Evolutionary conservation across 257 asterid species (phyloP).

Genomic region (Haberlea rhodopensis): DNA sequence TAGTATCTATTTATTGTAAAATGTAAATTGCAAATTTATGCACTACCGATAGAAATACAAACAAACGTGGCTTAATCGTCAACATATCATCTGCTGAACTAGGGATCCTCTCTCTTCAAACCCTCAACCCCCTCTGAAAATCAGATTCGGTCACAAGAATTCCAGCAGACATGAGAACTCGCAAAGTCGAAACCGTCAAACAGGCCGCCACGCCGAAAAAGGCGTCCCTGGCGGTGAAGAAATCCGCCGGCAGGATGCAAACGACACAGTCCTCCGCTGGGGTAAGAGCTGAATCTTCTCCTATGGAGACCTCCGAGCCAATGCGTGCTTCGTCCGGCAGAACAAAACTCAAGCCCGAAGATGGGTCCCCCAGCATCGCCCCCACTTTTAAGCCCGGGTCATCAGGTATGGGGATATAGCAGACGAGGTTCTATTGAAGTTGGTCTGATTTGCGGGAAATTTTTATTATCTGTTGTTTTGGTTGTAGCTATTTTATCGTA

Average conservation of each 20-base stretch:
- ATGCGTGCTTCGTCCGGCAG: slow-evolving; percentile 37
- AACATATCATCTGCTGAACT: background rate
- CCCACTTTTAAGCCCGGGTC: slow-evolving; percentile 26
- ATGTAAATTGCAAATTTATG: too few species aligned
- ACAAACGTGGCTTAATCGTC: background rate
- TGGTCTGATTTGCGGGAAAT: background rate
- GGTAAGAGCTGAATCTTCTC: slow-evolving; percentile 25
- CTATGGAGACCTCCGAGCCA: slow-evolving; percentile 18
- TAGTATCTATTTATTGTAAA: too few species aligned
- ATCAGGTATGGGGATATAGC: slow-evolving; percentile 32
- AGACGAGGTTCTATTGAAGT: background rate
- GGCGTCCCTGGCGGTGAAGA: slow-evolving; percentile 32
- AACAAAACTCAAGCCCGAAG: slow-evolving; percentile 28
- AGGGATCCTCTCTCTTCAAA: background rate
- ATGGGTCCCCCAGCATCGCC: slow-evolving; percentile 4
- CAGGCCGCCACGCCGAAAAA: slow-evolving; percentile 27
- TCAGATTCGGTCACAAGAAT: background rate
- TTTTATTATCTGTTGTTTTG: background rate
- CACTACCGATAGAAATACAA: too few species aligned
- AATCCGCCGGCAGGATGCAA: slow-evolving; percentile 32
- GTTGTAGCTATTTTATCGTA: background rate
- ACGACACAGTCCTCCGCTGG: slow-evolving; percentile 27
- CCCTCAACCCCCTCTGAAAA: background rate
- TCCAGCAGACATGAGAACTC: slow-evolving; percentile 41
- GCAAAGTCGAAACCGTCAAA: slow-evolving; percentile 32